Conservation (phyloP, 176 grass and related monocot species). For the Alloteropsis semialata region DNA sequence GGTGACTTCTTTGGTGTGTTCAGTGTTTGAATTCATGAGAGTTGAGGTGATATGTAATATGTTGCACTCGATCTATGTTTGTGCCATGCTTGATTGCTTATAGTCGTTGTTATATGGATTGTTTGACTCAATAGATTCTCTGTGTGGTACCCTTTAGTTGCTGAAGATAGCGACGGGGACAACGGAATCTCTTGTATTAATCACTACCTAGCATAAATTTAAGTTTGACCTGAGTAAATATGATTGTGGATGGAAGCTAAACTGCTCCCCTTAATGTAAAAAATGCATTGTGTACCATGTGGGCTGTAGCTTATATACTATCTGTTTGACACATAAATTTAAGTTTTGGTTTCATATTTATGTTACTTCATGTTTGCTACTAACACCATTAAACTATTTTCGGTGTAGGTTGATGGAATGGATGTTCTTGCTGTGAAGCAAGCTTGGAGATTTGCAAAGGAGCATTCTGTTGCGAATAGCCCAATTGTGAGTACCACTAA, state of each 20-base stretch:
- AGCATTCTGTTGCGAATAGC: constrained; percentile 71
- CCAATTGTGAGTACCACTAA: constrained; percentile 69
- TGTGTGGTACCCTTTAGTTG: neutral
- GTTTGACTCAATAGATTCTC: neutral
- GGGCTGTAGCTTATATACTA: neutral
- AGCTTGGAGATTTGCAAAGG: constrained; percentile 93
- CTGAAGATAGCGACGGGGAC: too few relatives aligned
- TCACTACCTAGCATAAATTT: neutral
- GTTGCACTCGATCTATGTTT: neutral
- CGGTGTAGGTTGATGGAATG: constrained; percentile 90
- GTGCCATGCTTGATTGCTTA: neutral
- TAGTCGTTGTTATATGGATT: neutral
- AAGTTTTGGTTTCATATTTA: constrained; percentile 9
- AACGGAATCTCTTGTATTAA: neutral
- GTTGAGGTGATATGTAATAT: neutral
- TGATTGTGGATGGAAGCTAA: neutral
- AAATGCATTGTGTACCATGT: neutral
- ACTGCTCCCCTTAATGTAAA: too few relatives aligned
- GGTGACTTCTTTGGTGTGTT: constrained; percentile 34
- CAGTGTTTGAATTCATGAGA: constrained; percentile 1
- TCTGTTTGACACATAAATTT: neutral
- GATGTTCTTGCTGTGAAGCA: constrained; percentile 97
- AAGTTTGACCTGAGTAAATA: neutral
- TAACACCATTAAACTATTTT: neutral
- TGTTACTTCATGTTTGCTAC: neutral